Evolutionary conservation across 2,329 filamentous ascomycete genomes (phyloP), one percentile per base, ranked within the genome.

Genomic region (Fusarium napiforme): DNA sequence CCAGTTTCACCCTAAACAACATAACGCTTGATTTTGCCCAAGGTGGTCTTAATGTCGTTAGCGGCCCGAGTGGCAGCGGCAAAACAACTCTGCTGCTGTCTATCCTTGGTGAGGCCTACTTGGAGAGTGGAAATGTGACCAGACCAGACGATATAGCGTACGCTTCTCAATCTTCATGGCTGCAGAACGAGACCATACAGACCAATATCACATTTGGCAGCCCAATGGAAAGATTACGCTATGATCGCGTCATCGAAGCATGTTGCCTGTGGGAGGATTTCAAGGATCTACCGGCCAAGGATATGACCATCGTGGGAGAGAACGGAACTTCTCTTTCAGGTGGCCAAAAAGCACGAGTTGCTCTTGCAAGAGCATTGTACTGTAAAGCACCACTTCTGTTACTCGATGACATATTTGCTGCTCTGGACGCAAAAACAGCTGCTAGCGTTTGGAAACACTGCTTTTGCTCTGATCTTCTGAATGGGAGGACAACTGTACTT

Each of bases 331-430:
- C 87, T 7, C 79, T 90, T 14, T 89, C 87, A 0, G 88, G 88
- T 28, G 88, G 88, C 1, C 88, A 90, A 70, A 88, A 88, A 71
- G 87, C 87, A 36, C 84, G 88, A 10, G 86, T 90, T 40, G 87
- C 88, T 18, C 78, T 90, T 39, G 89, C 89, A 3, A 83, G 89
- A 64, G 86, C 88, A 11, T 77, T 91, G 3, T 91, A 90, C 77
- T 90, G 88, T 3, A 86, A 86, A 60, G 85, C 88, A 0, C 82
- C 86, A 4, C 81, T 90, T 5, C 80, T 90, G 28, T 81, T 91
- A 2, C 84, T 91, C 3, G 89, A 91, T 69, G 89, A 91, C 65
- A 84, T 90, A 6, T 89, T 91, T 71, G 88, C 88, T 2, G 89
- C 89, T 0, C 82, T 91, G 2, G 89, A 91, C 73, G 84, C 88